Percentiles rank a stretch among this genome's conserved stretches.
Evolutionary conservation across 75 land plant species (phyloP).

Genomic region (Pinus tabuliformis): DNA sequence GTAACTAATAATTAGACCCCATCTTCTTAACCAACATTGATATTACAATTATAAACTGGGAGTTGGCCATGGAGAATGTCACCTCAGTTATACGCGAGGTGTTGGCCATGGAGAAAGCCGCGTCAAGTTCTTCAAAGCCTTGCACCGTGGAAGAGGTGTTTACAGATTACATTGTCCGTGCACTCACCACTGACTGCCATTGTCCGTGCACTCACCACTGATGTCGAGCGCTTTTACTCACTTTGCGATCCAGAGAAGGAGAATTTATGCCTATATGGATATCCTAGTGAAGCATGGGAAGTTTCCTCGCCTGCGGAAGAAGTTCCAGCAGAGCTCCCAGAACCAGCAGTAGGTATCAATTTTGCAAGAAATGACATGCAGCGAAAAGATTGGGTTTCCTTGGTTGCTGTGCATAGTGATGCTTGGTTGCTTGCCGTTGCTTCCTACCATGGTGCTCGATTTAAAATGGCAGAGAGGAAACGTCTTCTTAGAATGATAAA

Average conservation of each 20-base stretch:
- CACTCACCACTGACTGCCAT: conserved; percentile 68
- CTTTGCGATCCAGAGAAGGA: too few species aligned
- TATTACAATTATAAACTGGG: too few species aligned
- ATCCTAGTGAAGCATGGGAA: conserved; percentile 81
- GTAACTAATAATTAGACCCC: too few species aligned
- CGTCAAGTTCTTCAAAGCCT: conserved; percentile 34
- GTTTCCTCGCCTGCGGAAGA: conserved; percentile 84
- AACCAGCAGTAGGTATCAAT: conserved; percentile 90
- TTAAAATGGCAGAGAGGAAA: conserved; percentile 73
- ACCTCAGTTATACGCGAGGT: too few species aligned
- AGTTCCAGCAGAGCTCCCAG: conserved; percentile 93
- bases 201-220: conserved; percentile 72
- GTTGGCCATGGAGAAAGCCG: conserved; percentile 2
- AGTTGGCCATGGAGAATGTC: too few species aligned
- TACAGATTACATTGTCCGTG: conserved; percentile 70
- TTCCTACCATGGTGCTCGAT: conserved; percentile 72
- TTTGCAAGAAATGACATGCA: conserved; percentile 92
- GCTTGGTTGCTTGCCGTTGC: conserved; percentile 88
- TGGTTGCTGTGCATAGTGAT: conserved; percentile 88
- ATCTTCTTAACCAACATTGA: too few species aligned
- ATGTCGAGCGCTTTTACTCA: too few species aligned
- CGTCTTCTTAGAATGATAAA: background rate
- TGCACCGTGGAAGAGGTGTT: conserved; percentile 88
- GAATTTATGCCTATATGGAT: conserved; percentile 32
- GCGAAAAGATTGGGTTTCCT: conserved; percentile 75